Evolutionary conservation across 257 asterid genomes (phyloP), one percentile per base, ranked within the genome.

Genomic region (Jacaranda mimosifolia): DNA sequence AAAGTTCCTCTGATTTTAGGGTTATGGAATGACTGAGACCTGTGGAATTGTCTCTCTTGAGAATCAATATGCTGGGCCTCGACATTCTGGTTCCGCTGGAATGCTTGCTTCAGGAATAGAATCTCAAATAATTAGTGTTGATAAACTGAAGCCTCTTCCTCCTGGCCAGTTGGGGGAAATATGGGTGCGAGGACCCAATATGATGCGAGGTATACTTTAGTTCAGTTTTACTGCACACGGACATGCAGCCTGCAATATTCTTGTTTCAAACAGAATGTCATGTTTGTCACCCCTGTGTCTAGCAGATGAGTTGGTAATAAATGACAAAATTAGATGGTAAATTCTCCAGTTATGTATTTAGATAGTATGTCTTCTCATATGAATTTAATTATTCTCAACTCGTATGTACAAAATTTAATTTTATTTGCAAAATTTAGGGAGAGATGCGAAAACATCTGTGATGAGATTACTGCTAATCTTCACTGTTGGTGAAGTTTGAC

Each of bases 11-110:
- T 75, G 15, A 73, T 84, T 84, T 81, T 87, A 96, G 98, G 98
- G 98, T 53, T 96, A 90, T 70, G 99, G 98, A 68, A 91, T 96
- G 98, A 93, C 99, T 38, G 98, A 96, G 84, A 93, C 99, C 40
- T 85, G 94, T 75, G 97, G 94, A 42, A 85, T 92, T 67, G 85
- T 89, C 74, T 88, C 91, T 3, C 0, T 92, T 14, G 98, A 94
- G 86, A 88, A 77, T 78, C 75, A 77, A 45, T n/a, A 68, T 67
- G 67, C 62, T 4, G 97, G 96, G 71, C 83, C 80, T n/a, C 88
- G 97, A 70, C 89, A 92, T 82, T 80, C 98, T 65, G 99, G 98
- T 71, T 93, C 99, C 3, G 81, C 96, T 21, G 98, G 99, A 75
- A 83, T 4, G 60, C 96, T 96, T 75, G 84, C 43, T 76, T 70